A percentile compares a stretch with the other conserved stretches of the same genome.
These are phyloP conservation scores for Penicillium corylophilum DNA, from an alignment of 2,329 filamentous ascomycete genomes.

Conservation along the genomic window DNA sequence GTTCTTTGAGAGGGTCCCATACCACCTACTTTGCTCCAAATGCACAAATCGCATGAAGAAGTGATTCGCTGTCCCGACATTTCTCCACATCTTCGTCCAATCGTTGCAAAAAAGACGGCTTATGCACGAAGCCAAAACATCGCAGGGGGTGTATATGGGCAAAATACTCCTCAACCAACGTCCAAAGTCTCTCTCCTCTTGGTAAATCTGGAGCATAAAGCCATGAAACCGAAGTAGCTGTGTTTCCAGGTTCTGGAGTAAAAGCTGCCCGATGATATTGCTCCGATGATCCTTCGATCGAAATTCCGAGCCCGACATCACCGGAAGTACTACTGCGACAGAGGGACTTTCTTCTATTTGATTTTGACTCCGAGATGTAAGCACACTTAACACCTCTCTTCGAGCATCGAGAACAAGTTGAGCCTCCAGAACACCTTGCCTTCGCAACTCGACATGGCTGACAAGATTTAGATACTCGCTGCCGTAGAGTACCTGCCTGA, in stretches of 20 bases:
- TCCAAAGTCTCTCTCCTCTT: conserved; percentile 6
- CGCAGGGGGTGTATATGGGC: conserved; percentile 28
- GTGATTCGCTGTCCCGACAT: conserved; percentile 16
- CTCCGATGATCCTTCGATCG: neutral
- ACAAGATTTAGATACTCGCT: conserved; percentile 20
- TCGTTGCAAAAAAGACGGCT: conserved; percentile 27
- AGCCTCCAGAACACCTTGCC: conserved; percentile 16
- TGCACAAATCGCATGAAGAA: conserved; percentile 27
- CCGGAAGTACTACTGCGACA: neutral
- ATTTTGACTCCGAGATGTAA: conserved; percentile 6
- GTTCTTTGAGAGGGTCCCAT: neutral
- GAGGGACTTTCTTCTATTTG: neutral
- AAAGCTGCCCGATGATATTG: neutral
- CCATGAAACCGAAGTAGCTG: neutral
- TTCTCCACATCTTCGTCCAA: conserved; percentile 22
- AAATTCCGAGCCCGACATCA: neutral
- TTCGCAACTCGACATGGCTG: conserved; percentile 18
- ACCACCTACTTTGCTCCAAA: conserved; percentile 23
- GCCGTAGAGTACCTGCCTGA: conserved; percentile 20
- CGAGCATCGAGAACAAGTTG: conserved; percentile 14
- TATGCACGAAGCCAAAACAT: conserved; percentile 30
- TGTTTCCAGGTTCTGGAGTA: neutral
- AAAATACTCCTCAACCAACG: conserved; percentile 26
- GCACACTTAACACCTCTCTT: conserved; percentile 13
- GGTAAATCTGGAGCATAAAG: conserved; percentile 11